Conservation (phyloP, 805 yeast species). For the Myxozyma lipomycoides region DNA sequence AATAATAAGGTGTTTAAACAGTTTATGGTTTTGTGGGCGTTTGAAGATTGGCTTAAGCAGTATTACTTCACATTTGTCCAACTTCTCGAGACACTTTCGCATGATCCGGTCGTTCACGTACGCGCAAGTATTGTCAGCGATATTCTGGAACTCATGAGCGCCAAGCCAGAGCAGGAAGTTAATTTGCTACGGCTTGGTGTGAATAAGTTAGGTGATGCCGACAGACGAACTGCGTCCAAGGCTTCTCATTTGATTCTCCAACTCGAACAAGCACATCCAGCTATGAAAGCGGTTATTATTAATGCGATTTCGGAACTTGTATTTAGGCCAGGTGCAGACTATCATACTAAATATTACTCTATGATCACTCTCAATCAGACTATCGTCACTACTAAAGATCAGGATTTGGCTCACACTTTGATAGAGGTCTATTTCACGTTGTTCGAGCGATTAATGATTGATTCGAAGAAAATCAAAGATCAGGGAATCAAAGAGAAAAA, state of each 20-base stretch:
- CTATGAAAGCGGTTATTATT: conserved; percentile 80
- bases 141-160: conserved; percentile 70
- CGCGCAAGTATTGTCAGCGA: conserved; percentile 72
- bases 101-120: conserved; percentile 86
- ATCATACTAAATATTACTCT: conserved; percentile 84
- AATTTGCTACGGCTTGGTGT: conserved; percentile 84
- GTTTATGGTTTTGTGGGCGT: conserved; percentile 69
- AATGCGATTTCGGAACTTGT: conserved; percentile 77
- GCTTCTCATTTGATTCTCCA: conserved; percentile 76
- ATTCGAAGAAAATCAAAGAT: conserved; percentile 52
- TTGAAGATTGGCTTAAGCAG: conserved; percentile 83
- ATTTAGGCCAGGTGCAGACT: conserved; percentile 67
- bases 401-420: conserved; percentile 73
- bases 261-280: conserved; percentile 88
- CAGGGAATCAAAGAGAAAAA: conserved; percentile 39
- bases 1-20: conserved; percentile 38
- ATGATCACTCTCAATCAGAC: conserved; percentile 89
- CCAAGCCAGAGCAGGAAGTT: conserved; percentile 95
- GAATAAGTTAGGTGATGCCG: conserved; percentile 90
- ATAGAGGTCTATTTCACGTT: conserved; percentile 80
- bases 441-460: conserved; percentile 76
- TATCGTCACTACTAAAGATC: conserved; percentile 72
- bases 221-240: conserved; percentile 84
- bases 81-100: conserved; percentile 72
- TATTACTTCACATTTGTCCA: conserved; percentile 71